These are phyloP conservation scores for Bacidia rubella DNA, from an alignment of 495 filamentous ascomycete genomes.

Conservation along the genomic window DNA sequence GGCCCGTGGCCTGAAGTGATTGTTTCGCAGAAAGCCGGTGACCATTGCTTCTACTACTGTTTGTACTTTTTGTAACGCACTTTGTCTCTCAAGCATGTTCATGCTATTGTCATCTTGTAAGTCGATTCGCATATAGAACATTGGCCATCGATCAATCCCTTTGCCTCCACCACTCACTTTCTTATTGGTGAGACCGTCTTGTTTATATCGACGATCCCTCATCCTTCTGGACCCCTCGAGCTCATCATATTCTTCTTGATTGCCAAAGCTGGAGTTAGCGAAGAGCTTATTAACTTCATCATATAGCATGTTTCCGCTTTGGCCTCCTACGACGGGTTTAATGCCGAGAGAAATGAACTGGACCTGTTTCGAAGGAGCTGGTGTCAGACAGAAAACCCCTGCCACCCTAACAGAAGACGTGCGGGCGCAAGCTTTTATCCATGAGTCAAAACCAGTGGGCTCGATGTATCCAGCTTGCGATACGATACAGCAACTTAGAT, in stretches of 20 bases:
- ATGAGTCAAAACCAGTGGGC: slow-evolving; percentile 35
- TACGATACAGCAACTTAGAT: slow-evolving; percentile 38
- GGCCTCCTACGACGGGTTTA: slow-evolving; percentile 37
- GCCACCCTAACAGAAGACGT: slow-evolving; percentile 43
- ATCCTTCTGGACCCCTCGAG: slow-evolving; percentile 24
- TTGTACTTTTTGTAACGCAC: slow-evolving; percentile 36
- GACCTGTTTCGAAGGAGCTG: slow-evolving; percentile 52
- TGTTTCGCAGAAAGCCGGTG: slow-evolving; percentile 52
- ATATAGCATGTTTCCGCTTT: slow-evolving; percentile 53
- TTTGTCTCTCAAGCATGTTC: slow-evolving; percentile 27
- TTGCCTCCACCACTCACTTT: slow-evolving; percentile 47
- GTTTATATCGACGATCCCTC: slow-evolving; percentile 29
- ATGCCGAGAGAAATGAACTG: slow-evolving; percentile 74
- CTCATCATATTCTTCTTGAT: slow-evolving; percentile 32
- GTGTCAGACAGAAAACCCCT: slow-evolving; percentile 56
- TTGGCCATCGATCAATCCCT: slow-evolving; percentile 71
- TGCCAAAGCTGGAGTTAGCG: slow-evolving; percentile 63
- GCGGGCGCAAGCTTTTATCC: slow-evolving; percentile 56
- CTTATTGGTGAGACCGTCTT: slow-evolving; percentile 38
- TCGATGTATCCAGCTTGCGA: slow-evolving; percentile 49
- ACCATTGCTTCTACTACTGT: slow-evolving; percentile 51
- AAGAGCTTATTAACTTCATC: slow-evolving; percentile 71
- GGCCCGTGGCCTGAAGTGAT: slow-evolving; percentile 45
- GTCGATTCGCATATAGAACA: slow-evolving; percentile 74
- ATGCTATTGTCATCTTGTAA: slow-evolving; percentile 16